Base-by-base conservation (phyloP, 805 yeast species). In the Teunomyces gatunensis region DNA sequence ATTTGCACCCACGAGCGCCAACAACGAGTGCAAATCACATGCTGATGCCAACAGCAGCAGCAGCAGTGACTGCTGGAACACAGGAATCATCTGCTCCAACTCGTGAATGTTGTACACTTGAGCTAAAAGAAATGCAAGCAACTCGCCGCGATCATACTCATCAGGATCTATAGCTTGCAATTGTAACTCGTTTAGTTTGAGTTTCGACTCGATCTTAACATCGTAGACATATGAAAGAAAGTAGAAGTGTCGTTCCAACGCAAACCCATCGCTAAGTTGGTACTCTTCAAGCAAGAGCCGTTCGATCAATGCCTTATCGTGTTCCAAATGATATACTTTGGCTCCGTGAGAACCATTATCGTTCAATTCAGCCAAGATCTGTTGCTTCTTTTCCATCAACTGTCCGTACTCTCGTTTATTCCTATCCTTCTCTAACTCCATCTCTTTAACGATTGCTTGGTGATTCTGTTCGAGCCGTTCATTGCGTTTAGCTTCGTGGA, bases 331-430 rank as follows among this genome's bases (percentile, higher is more conserved):
- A 47, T 45, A 65, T 32, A 42, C 39, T 32, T 53, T 54, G 2
- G 42, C 44, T 23, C 54, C 60, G 18, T 39, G 45, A 10, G 65
- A 51, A 17, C 71, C 72, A 46, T 67, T 67, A 39, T 63, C 67
- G 52, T 67, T 69, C 39, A 69, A 50, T 44, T 68, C 73, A 3
- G 33, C 43, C 34, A 68, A 18, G 10, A 67, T 32, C 30, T 46
- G 34, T 6, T 42, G 41, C 33, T 56, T 61, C 11, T 53, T 44
- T 5, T 12, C 17, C 39, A 51, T 42, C 37, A 62, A 47, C 25
- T 36, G 44, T 5, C 49, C 45, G 42, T 50, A 54, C 39, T 64
- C 59, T 23, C 47, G 45, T 17, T 40, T 42, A 13, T 54, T 49
- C 37, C 54, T 47, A 7, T 23, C 37, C 23, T 55, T 57, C 9